phyloP scores from a whole-genome alignment of 108 stramenopile genomes.

The Skeletonema marinoi region DNA sequence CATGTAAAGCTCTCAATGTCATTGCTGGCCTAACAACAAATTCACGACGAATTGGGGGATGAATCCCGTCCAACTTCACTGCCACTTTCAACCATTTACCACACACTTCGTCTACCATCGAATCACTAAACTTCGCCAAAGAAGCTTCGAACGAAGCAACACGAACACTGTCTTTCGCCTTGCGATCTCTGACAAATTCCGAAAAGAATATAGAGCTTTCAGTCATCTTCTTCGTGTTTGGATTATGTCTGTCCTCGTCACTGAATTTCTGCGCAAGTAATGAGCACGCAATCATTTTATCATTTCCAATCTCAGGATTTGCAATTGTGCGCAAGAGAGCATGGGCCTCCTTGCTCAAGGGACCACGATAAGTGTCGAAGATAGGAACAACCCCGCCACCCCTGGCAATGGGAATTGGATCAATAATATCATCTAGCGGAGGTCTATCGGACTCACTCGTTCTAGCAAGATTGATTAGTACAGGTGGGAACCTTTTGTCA shows the following conservation, averaged over 20 bases:
- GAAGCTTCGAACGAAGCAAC: background rate
- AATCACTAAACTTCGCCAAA: background rate
- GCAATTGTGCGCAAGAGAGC: too few species aligned
- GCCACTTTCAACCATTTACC: slow-evolving; percentile 7
- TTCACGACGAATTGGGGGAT: background rate
- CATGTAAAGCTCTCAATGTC: slow-evolving; percentile 10
- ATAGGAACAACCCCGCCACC: too few species aligned
- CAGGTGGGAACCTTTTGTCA: too few species aligned
- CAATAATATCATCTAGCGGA: too few species aligned
- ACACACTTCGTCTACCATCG: slow-evolving; percentile 1
- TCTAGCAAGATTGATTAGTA: too few species aligned
- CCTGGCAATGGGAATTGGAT: too few species aligned
- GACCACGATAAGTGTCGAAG: too few species aligned
- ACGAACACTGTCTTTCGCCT: background rate
- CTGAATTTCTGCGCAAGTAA: too few species aligned
- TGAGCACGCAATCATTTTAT: too few species aligned
- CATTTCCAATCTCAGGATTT: too few species aligned
- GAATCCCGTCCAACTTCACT: slow-evolving; percentile 6
- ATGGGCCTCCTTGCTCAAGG: too few species aligned
- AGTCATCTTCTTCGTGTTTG: background rate
- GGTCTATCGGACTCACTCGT: too few species aligned
- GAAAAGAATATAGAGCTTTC: background rate
- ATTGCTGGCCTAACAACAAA: slow-evolving; percentile 6
- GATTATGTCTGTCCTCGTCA: background rate
- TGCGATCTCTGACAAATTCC: background rate